A percentile compares a stretch with the other conserved stretches of the same genome.
These are phyloP conservation scores for Aurantiochytrium sp. DNA, from an alignment of 108 stramenopile genomes.

Conservation along the genomic window DNA sequence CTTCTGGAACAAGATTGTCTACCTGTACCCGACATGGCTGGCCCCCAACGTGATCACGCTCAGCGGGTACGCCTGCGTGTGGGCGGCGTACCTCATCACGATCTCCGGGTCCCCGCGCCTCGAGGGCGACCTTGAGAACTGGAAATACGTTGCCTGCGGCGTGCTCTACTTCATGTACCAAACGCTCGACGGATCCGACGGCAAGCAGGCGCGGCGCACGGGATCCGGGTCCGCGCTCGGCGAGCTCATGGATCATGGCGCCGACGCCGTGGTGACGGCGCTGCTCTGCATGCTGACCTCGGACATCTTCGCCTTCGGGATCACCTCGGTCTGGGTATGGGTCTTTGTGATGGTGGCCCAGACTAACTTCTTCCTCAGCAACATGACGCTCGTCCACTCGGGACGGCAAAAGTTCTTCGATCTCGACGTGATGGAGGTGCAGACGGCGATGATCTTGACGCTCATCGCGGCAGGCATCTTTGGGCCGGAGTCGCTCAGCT, in stretches of 20 bases:
- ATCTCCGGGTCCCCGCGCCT: background rate
- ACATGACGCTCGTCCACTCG: conserved; percentile 22
- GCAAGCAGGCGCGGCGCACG: conserved; percentile 63
- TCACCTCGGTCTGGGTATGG: background rate
- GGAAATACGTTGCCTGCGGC: conserved; percentile 77
- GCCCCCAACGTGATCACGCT: conserved; percentile 28
- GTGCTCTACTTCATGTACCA: conserved; percentile 73
- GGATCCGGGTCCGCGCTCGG: conserved; percentile 49
- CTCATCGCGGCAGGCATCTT: background rate
- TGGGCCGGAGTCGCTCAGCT: background rate
- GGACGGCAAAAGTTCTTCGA: conserved; percentile 28
- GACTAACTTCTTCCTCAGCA: background rate
- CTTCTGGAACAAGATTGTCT: background rate
- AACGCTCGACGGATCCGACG: conserved; percentile 77
- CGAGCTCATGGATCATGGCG: conserved; percentile 83
- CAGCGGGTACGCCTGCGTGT: conserved; percentile 12
- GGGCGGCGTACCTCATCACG: background rate
- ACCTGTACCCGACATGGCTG: background rate
- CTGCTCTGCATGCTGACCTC: background rate
- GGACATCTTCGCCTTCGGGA: background rate
- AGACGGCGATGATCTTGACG: background rate
- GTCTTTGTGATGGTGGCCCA: background rate
- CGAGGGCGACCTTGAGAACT: conserved; percentile 56
- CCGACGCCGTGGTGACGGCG: conserved; percentile 72
- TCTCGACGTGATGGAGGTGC: conserved; percentile 4